A percentile compares a stretch with the other conserved stretches of the same genome.
These are phyloP conservation scores for Tricholoma saponaceum DNA, from an alignment of 768 basidiomycete genomes.

Conservation along the genomic window DNA sequence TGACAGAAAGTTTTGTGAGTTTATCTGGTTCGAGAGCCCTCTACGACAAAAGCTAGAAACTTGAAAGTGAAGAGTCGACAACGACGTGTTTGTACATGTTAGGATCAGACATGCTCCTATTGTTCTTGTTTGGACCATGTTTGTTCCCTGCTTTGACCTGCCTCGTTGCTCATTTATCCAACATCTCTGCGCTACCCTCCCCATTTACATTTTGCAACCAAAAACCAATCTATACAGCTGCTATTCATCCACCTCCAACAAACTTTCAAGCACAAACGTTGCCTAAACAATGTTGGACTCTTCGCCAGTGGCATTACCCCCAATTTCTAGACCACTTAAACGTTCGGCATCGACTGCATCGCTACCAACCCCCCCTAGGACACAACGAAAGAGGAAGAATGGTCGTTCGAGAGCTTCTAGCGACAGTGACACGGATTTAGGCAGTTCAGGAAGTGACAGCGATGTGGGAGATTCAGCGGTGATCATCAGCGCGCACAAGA, in stretches of 20 bases:
- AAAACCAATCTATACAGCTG: not conserved
- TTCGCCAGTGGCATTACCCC: conserved; percentile 29
- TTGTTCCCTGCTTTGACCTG: not conserved
- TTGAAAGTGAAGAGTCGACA: no score
- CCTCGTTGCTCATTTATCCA: not conserved
- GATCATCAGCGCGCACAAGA: conserved; percentile 30
- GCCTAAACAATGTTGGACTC: conserved; percentile 25
- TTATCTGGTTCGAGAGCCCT: no score
- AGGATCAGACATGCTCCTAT: not conserved
- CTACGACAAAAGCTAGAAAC: no score
- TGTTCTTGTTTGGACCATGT: not conserved
- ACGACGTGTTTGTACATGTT: not conserved
- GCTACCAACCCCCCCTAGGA: conserved; percentile 64
- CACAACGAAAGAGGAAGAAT: conserved; percentile 45
- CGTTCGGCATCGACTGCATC: conserved; percentile 62
- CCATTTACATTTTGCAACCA: not conserved
- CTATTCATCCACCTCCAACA: not conserved
- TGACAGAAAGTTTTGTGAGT: no score
- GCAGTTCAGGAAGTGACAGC: conserved; percentile 31
- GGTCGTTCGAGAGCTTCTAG: conserved; percentile 38
- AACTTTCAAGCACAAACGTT: not conserved
- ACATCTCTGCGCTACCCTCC: not conserved
- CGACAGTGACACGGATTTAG: conserved; percentile 42
- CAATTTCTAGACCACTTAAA: conserved; percentile 41
- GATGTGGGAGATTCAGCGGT: conserved; percentile 22